phyloP scores from a whole-genome alignment of 805 yeast genomes.

The Zygosaccharomyces bailii region DNA sequence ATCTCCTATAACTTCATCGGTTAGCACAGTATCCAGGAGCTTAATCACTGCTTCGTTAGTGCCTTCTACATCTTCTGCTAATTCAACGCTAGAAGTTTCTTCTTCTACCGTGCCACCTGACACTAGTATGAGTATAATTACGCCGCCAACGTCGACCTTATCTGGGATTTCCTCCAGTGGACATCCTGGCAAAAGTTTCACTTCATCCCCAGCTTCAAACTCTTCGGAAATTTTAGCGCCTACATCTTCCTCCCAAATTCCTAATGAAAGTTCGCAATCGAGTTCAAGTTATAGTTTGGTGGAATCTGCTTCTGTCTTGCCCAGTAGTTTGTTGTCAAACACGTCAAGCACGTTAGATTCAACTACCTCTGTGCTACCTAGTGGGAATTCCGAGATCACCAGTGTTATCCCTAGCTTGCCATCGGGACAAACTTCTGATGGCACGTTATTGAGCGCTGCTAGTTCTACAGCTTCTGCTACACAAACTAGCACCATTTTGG shows the following conservation, averaged over 20 bases:
- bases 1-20: too few relatives aligned
- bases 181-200: too few relatives aligned
- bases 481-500: not conserved
- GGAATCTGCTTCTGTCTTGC: not conserved
- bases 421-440: too few relatives aligned
- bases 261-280: not conserved
- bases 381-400: not conserved
- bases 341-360: too few relatives aligned
- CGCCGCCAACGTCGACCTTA: conserved; percentile 1
- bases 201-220: not conserved
- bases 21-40: too few relatives aligned
- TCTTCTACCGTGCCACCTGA: too few relatives aligned
- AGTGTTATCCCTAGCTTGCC: too few relatives aligned
- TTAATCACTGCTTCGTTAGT: too few relatives aligned
- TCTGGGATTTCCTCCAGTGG: not conserved
- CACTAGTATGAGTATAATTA: not conserved
- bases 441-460: too few relatives aligned
- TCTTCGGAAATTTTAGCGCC: not conserved
- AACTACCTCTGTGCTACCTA: not conserved
- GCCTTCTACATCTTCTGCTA: not conserved
- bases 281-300: not conserved
- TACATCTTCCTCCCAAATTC: not conserved
- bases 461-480: not conserved
- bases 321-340: not conserved
- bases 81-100: too few relatives aligned